Evolutionary conservation across 495 filamentous ascomycete genomes (phyloP).

Genomic region (Penicillium lividum): DNA sequence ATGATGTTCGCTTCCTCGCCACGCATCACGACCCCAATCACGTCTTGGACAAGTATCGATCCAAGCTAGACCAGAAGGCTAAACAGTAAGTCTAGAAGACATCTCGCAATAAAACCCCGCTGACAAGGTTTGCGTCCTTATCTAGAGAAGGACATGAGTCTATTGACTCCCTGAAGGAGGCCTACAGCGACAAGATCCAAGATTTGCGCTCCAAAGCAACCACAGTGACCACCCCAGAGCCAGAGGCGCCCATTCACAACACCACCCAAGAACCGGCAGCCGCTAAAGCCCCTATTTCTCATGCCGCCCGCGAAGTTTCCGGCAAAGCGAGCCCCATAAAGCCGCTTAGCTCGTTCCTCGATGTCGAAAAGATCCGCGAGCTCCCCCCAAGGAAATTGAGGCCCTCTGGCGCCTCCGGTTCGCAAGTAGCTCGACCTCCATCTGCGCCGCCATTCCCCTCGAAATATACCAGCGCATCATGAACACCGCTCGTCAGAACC

Average conservation of each 20-base stretch:
- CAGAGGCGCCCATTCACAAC: conserved; percentile 30
- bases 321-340: conserved; percentile 61
- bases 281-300: conserved; percentile 32
- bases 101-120: neutral
- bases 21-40: conserved; percentile 61
- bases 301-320: conserved; percentile 33
- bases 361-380: conserved; percentile 69
- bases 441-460: conserved; percentile 78
- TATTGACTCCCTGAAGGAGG: conserved; percentile 74
- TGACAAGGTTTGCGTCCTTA: neutral
- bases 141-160: conserved; percentile 69
- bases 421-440: conserved; percentile 63
- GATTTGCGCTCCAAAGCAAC: conserved; percentile 60
- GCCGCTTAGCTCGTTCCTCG: conserved; percentile 78
- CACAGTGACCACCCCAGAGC: conserved; percentile 56
- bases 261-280: conserved; percentile 32
- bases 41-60: conserved; percentile 79
- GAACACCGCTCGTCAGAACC: conserved; percentile 65
- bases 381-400: conserved; percentile 84
- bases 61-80: conserved; percentile 83
- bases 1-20: conserved; percentile 86
- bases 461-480: conserved; percentile 69
- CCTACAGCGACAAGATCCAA: conserved; percentile 80
- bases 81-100: conserved; percentile 58
- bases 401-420: conserved; percentile 91